These are phyloP conservation scores for Yamadazyma laniorum DNA, from an alignment of 805 yeast species.

Conservation along the genomic window DNA sequence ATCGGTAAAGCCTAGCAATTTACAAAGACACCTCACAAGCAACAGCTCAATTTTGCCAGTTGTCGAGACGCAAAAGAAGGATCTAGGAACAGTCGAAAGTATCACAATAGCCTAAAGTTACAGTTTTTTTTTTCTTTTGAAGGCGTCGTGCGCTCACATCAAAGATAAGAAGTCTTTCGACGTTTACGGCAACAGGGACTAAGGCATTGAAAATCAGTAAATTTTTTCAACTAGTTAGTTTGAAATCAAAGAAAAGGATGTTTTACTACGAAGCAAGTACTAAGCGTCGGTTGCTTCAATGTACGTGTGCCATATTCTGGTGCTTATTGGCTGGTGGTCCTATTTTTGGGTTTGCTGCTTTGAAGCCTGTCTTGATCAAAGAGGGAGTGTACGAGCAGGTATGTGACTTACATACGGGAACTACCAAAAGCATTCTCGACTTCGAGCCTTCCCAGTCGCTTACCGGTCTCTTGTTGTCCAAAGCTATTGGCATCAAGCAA, in stretches of 20 bases:
- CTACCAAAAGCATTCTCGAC: conserved; percentile 2
- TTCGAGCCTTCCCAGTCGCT: conserved; percentile 14
- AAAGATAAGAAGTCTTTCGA: conserved; percentile 1
- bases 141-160: not conserved
- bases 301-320: conserved; percentile 52
- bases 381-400: conserved; percentile 46
- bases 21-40: too few species aligned
- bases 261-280: conserved; percentile 11
- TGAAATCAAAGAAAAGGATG: too few species aligned
- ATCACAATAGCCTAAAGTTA: too few species aligned
- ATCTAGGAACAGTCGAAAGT: too few species aligned
- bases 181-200: not conserved
- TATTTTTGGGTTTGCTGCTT: conserved; percentile 59
- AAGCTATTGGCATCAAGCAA: conserved; percentile 8
- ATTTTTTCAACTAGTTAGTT: too few species aligned
- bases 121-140: too few species aligned
- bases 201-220: too few species aligned
- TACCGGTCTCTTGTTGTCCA: conserved; percentile 13
- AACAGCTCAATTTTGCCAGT: too few species aligned
- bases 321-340: conserved; percentile 58
- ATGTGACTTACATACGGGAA: conserved; percentile 28
- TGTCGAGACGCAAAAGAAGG: too few species aligned
- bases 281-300: conserved; percentile 31
- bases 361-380: conserved; percentile 50
- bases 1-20: too few species aligned